A percentile compares a stretch with the other conserved stretches of the same genome.
Evolutionary conservation across 208 protist genomes (phyloP).

Genomic region (Acanthamoeba royreba): DNA sequence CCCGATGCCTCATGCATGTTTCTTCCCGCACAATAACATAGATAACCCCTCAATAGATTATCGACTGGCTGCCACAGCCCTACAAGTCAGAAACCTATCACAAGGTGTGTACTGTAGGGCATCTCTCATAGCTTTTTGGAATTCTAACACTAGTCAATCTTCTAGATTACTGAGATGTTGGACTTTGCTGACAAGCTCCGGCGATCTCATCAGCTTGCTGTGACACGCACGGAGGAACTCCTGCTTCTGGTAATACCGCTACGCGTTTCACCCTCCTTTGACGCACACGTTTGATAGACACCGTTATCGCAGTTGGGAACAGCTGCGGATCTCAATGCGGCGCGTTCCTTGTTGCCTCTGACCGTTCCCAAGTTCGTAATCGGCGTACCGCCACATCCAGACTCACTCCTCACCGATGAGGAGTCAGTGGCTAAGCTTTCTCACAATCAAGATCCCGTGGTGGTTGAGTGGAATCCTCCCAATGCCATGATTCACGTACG

Average conservation of each 20-base stretch:
- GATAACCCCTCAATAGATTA: neutral
- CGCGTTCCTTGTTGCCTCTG: neutral
- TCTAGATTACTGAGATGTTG: conserved; percentile 8
- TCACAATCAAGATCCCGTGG: conserved; percentile 17
- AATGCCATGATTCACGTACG: neutral
- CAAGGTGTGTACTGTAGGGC: neutral
- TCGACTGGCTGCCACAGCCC: neutral
- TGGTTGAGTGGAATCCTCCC: neutral
- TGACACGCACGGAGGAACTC: conserved; percentile 36
- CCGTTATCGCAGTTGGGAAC: neutral
- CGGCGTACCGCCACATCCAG: conserved; percentile 1
- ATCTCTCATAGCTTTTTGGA: neutral
- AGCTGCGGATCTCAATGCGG: neutral
- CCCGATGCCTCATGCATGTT: too few relatives aligned
- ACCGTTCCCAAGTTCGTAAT: neutral
- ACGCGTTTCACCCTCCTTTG: neutral
- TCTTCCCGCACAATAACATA: neutral
- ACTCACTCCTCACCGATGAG: neutral
- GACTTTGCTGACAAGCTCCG: neutral
- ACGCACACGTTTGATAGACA: neutral
- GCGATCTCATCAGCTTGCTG: conserved; percentile 33
- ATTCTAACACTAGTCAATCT: neutral
- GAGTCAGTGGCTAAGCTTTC: neutral
- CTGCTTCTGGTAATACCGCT: neutral
- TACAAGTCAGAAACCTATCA: conserved; percentile 36